Conservation (phyloP, 768 basidiomycete genomes). For the Porpolomopsis calyptriformis region DNA sequence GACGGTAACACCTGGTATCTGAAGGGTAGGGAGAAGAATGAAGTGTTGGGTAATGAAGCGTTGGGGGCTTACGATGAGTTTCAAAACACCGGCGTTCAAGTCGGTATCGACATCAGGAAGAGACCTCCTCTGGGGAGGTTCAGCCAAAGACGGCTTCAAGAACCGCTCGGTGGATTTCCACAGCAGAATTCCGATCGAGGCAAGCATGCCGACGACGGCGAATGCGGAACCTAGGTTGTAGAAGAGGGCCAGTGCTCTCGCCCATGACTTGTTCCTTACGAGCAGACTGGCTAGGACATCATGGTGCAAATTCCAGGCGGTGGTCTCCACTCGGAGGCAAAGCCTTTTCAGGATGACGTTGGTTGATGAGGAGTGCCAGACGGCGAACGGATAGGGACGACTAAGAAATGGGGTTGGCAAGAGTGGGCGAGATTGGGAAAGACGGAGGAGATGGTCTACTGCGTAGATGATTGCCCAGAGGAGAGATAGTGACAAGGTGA, state of each 20-base stretch:
- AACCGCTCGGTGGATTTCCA: constrained; percentile 14
- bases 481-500: neutral
- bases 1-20: constrained; percentile 70
- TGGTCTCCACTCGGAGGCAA: constrained; percentile 37
- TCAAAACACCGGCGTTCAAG: constrained; percentile 10
- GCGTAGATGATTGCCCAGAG: neutral
- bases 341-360: constrained; percentile 18
- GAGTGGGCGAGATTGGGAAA: neutral
- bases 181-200: constrained; percentile 28
- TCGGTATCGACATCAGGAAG: neutral
- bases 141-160: too few species aligned
- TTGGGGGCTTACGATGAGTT: constrained; percentile 23
- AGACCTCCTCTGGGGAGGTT: too few species aligned
- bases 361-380: neutral
- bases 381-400: constrained; percentile 1
- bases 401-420: neutral
- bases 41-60: neutral
- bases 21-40: constrained; percentile 4
- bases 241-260: constrained; percentile 22
- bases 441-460: neutral
- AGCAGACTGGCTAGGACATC: constrained; percentile 31
- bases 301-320: constrained; percentile 38
- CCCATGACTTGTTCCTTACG: constrained; percentile 17
- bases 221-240: constrained; percentile 43
- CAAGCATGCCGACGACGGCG: constrained; percentile 38